Evolutionary conservation across 495 filamentous ascomycete species (phyloP).

Genomic region (Hypoxylon lenormandii): DNA sequence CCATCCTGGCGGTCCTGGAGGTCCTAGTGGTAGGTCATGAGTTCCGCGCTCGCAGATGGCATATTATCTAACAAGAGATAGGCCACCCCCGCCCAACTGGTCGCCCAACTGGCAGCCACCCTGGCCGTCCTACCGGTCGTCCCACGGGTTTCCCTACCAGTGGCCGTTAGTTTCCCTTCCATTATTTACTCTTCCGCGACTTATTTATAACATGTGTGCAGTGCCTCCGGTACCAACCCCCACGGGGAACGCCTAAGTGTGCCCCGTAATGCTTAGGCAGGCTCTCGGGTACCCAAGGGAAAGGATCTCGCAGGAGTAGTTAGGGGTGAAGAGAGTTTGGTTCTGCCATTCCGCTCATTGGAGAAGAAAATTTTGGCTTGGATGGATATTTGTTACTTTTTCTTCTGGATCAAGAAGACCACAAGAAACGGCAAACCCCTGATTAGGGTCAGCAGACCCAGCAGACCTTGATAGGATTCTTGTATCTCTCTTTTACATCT

Average conservation of each 20-base stretch:
- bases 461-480: no score
- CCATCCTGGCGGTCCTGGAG: no score
- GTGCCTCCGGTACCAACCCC: not conserved
- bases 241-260: not conserved
- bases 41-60: not conserved
- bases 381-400: no score
- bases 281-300: not conserved
- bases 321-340: not conserved
- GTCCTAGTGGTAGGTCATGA: not conserved
- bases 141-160: slow-evolving; percentile 5
- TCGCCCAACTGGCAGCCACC: not conserved
- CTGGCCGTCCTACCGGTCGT: not conserved
- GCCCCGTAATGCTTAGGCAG: not conserved
- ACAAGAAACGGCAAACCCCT: no score
- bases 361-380: no score
- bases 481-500: no score
- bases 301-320: not conserved
- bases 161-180: not conserved
- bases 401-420: no score
- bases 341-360: no score
- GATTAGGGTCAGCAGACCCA: no score
- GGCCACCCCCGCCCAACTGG: not conserved
- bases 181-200: not conserved
- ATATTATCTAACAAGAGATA: not conserved
- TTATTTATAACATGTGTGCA: not conserved